Evolutionary conservation across 2,329 filamentous ascomycete genomes (phyloP), one percentile per base, ranked within the genome.

Genomic region (Tothia fuscella): DNA sequence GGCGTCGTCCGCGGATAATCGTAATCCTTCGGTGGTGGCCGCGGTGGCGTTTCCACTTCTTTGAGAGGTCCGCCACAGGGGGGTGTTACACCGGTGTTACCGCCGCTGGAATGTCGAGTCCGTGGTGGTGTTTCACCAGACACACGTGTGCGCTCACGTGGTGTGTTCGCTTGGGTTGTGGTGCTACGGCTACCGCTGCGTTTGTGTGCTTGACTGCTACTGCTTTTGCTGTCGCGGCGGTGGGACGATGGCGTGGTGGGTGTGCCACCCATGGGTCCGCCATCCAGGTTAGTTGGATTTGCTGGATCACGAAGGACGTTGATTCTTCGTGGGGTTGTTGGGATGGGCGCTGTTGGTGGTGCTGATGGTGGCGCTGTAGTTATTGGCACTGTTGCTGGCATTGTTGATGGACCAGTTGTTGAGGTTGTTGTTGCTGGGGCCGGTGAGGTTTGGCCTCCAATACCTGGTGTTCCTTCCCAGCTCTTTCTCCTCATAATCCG

Each of bases 401-500:
- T 35, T 16, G 20, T 32, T 22, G 33, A 20, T 26, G 29, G 20
- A 21, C n/a, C n/a, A n/a, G 40, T 19, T 25, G 41, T 26, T 4
- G 41, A 26, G 7, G 41, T 20, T 7, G 31, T 20, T 19, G 30
- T 34, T 30, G 19, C 41, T 12, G 30, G 21, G 6, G 37, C 28
- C 19, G 29, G 30, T 14, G 38, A 22, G 10, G 43, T 24, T 25
- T 26, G 17, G 13, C 29, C 28, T 2, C 37, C 37, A 17, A 16
- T 12, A 19, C 29, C 14, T 5, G 43, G 43, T 26, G 43, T 45
- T 13, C 54, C 55, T 48, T 61, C 60, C 50, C 53, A 61, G 37
- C 57, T 56, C 49, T 62, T 54, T 2, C 86, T 74, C 62, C 82
- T 88, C 72, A 88, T 85, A 79, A 95, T 91, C 54, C 80, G 84